These are phyloP conservation scores for Polytrichum formosum DNA, from an alignment of 225 moss, liverwort and hornwort species.

Conservation along the genomic window DNA sequence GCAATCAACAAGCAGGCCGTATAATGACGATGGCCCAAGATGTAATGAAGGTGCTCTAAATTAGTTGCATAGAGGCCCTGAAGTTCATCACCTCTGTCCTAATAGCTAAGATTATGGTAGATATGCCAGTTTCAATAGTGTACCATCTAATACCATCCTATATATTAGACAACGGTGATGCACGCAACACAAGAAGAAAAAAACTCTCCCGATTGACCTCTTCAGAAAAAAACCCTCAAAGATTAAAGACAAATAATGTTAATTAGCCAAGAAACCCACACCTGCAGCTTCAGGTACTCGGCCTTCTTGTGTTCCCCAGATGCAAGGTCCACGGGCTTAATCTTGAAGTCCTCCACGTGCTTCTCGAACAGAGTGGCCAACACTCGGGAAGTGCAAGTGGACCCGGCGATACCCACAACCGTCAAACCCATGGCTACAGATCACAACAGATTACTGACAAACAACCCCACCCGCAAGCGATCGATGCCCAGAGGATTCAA, in stretches of 20 bases:
- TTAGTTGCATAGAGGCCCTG: no score
- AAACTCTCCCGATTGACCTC: background rate
- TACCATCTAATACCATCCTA: no score
- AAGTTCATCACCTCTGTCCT: no score
- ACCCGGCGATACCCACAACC: background rate
- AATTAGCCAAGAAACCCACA: background rate
- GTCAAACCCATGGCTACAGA: background rate
- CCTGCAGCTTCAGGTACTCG: slow-evolving; percentile 4
- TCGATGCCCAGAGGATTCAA: no score
- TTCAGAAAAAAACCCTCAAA: background rate
- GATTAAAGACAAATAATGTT: background rate
- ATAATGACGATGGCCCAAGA: no score
- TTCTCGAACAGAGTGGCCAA: background rate
- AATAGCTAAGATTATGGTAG: no score
- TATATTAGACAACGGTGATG: background rate
- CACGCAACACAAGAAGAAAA: background rate
- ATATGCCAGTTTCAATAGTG: no score
- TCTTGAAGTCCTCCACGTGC: background rate
- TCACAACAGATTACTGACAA: no score
- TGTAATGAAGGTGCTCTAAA: no score
- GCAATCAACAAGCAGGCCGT: background rate
- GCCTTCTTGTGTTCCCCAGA: background rate
- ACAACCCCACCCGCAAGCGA: no score
- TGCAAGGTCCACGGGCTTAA: background rate
- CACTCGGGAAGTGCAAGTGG: slow-evolving; percentile 3